A percentile compares a stretch with the other conserved stretches of the same genome.
phyloP scores from a whole-genome alignment of 2,329 filamentous ascomycete genomes.

The Cytospora leucostoma region DNA sequence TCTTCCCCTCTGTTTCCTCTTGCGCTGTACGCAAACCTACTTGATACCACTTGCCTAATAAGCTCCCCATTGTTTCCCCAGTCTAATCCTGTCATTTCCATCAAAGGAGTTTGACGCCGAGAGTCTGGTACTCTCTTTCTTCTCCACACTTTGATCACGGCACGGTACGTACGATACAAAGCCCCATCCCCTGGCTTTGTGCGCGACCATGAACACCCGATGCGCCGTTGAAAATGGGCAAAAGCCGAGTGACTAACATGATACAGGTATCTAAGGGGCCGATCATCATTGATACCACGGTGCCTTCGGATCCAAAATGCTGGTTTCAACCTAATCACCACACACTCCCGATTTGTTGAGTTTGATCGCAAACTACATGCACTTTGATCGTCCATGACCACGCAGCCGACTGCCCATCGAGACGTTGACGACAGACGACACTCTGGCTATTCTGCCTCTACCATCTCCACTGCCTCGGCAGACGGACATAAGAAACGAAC shows the following conservation, averaged over 20 bases:
- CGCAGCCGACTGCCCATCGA: neutral
- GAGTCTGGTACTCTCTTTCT: neutral
- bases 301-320: slow-evolving; percentile 10
- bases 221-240: neutral
- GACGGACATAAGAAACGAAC: neutral
- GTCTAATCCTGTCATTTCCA: neutral
- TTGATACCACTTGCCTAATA: too few species aligned
- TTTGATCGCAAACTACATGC: neutral
- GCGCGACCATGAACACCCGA: neutral
- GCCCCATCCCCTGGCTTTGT: slow-evolving; percentile 3
- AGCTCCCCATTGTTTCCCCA: neutral
- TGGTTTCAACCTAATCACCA: slow-evolving; percentile 16
- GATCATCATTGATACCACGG: slow-evolving; percentile 8
- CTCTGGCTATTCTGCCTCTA: neutral
- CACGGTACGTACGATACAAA: slow-evolving; percentile 1
- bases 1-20: neutral
- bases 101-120: neutral
- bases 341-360: neutral
- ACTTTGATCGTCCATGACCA: neutral
- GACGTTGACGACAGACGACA: neutral
- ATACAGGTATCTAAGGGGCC: neutral
- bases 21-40: neutral
- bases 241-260: slow-evolving; percentile 1
- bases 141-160: neutral
- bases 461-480: neutral